Evolutionary conservation across 305 asterid species (phyloP).

Genomic region (Lippia alba): DNA sequence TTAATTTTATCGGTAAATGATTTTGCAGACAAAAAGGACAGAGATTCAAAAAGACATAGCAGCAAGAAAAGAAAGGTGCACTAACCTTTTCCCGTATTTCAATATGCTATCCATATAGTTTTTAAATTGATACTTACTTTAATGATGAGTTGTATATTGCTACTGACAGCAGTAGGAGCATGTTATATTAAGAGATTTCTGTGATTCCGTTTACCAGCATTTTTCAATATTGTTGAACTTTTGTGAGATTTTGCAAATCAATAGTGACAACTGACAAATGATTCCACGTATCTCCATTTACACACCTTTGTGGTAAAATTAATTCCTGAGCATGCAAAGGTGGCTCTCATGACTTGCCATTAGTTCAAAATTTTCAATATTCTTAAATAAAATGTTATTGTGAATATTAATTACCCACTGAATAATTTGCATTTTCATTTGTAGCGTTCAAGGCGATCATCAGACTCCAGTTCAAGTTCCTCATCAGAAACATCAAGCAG

Average conservation of each 20-base stretch:
- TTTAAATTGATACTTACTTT: conserved; percentile 10
- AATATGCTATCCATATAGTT: conserved; percentile 2
- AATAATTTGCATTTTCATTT: conserved; percentile 5
- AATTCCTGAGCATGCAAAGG: neutral
- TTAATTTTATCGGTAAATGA: conserved; percentile 20
- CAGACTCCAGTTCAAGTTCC: conserved; percentile 42
- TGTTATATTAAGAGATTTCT: neutral
- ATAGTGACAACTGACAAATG: neutral
- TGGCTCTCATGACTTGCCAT: neutral
- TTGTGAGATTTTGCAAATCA: neutral
- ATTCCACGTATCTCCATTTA: neutral
- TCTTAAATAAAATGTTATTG: neutral
- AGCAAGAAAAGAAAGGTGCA: conserved; percentile 92
- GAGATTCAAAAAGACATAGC: conserved; percentile 75
- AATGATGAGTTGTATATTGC: neutral
- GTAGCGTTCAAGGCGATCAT: conserved; percentile 29
- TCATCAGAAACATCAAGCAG: conserved; percentile 66
- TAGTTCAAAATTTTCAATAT: no score
- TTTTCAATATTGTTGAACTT: neutral
- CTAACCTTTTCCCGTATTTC: conserved; percentile 19
- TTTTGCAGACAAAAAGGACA: conserved; percentile 81
- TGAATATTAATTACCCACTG: neutral
- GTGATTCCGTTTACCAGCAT: conserved; percentile 15
- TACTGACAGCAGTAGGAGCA: neutral
- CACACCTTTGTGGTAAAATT: conserved; percentile 2